These are phyloP conservation scores for Diaporthe citri DNA, from an alignment of 2,329 filamentous ascomycete genomes.

Conservation along the genomic window DNA sequence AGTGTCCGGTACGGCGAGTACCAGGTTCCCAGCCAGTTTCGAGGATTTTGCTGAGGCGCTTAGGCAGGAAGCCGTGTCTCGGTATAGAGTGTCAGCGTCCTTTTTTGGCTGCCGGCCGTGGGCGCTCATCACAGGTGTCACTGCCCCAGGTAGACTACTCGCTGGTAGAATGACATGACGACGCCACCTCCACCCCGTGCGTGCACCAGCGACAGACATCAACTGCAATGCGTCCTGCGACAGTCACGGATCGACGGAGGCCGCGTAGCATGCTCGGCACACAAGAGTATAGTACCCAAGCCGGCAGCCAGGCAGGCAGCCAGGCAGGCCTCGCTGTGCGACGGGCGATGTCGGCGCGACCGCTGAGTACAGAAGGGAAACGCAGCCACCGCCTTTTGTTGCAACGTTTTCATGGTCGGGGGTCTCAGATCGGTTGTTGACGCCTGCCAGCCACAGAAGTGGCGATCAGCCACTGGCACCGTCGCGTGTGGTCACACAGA, in stretches of 20 bases:
- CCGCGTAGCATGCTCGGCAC: slow-evolving; percentile 2
- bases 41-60: background rate
- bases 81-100: slow-evolving; percentile 1
- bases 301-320: no score
- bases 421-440: slow-evolving; percentile 34
- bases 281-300: background rate
- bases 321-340: background rate
- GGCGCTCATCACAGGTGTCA: slow-evolving; percentile 3
- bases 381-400: slow-evolving; percentile 22
- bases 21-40: background rate
- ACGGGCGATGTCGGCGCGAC: slow-evolving; percentile 23
- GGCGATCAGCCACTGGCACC: slow-evolving; percentile 12
- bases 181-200: background rate
- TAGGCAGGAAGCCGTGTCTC: slow-evolving; percentile 27
- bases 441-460: slow-evolving; percentile 16
- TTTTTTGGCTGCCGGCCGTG: slow-evolving; percentile 12
- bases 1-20: background rate
- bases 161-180: slow-evolving; percentile 1
- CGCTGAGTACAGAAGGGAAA: background rate
- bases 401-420: slow-evolving; percentile 21
- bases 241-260: slow-evolving; percentile 22
- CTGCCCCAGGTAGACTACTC: background rate
- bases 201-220: slow-evolving; percentile 12
- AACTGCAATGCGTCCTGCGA: slow-evolving; percentile 16
- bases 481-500: slow-evolving; percentile 28